Evolutionary conservation across 2,329 filamentous ascomycete species (phyloP), one percentile per base, ranked within the genome.

Genomic region (Phaeoacremonium minimum): DNA sequence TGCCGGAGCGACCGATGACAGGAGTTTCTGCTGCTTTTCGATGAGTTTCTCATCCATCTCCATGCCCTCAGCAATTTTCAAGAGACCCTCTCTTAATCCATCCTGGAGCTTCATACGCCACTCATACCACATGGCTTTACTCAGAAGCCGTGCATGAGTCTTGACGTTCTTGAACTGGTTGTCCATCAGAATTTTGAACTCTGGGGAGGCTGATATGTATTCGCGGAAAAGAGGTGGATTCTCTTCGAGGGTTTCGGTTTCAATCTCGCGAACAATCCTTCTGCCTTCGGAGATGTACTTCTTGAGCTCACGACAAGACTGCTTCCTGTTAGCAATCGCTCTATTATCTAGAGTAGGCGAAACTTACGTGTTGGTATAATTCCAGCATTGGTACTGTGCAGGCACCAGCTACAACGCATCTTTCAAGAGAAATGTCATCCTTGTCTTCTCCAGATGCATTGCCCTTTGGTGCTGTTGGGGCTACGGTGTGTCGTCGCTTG

Each of bases 141-240:
- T 96, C 35, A 90, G 70, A 12, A 96, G 73, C 17, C 93, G 79
- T 13, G 91, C 88, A 57, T 95, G 86, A 0, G 88, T 90, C 67
- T 96, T 97, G 60, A 95, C 85, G 53, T 97, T 96, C 60, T 95
- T 93, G 70, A 98, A 93, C 56, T 97, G 90, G 46, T 87, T 93
- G 64, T 98, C 91, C 83, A 98, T 94, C 35, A 94, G 73, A 4
- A 79, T 64, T 52, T 87, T 89, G 55, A 95, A 81, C 44, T 94
- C 87, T 1, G 88, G 79, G 1, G 86, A 77, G 17, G 91, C 91
- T 8, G 83, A 82, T 45, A 94, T 80, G 56, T 98, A 98, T 56
- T 97, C 93, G 41, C 80, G 81, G 63, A 98, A 95, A 2, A 98
- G 71, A 1, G 87, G 80, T 7, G 93, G 93, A 51, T 96, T 96